A percentile compares a stretch with the other conserved stretches of the same genome.
Conservation (phyloP, 371 early-diverging fungal genomes). For the Nematocida parisii region DNA sequence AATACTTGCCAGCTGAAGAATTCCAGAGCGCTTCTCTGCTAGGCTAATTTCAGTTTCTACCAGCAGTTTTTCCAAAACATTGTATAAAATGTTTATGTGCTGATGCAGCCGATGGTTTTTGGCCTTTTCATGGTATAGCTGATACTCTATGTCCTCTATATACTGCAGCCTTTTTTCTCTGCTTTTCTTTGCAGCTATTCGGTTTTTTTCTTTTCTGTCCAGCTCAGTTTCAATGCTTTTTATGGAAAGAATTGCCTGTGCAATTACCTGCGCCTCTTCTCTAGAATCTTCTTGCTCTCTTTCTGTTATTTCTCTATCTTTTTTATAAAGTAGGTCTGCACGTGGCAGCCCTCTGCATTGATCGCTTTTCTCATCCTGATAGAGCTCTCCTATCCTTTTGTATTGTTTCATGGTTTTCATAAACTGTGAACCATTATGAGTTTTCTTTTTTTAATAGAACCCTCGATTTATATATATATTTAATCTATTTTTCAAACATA, state of each 20-base stretch:
- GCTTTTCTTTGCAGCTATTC: constrained; percentile 68
- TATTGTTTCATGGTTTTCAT: neutral
- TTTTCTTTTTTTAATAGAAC: neutral
- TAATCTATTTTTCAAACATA: neutral
- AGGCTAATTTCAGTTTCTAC: constrained; percentile 17
- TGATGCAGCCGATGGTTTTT: constrained; percentile 57
- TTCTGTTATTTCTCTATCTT: neutral
- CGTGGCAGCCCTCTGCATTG: neutral
- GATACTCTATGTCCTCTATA: constrained; percentile 57
- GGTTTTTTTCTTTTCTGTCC: constrained; percentile 67
- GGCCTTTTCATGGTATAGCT: constrained; percentile 46
- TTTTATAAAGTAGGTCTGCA: neutral
- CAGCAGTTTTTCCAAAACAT: constrained; percentile 31
- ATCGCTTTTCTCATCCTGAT: neutral
- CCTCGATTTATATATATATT: neutral
- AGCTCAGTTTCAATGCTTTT: neutral
- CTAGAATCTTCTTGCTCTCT: constrained; percentile 1
- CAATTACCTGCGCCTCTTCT: constrained; percentile 3
- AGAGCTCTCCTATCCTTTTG: neutral
- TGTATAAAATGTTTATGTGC: constrained; percentile 53
- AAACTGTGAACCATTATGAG: neutral
- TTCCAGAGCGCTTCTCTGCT: neutral
- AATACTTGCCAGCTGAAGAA: neutral
- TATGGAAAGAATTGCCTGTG: constrained; percentile 33
- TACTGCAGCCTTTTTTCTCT: constrained; percentile 66